These are phyloP conservation scores for Rosa lucieae DNA, from an alignment of 306 rosid genomes.

Conservation along the genomic window DNA sequence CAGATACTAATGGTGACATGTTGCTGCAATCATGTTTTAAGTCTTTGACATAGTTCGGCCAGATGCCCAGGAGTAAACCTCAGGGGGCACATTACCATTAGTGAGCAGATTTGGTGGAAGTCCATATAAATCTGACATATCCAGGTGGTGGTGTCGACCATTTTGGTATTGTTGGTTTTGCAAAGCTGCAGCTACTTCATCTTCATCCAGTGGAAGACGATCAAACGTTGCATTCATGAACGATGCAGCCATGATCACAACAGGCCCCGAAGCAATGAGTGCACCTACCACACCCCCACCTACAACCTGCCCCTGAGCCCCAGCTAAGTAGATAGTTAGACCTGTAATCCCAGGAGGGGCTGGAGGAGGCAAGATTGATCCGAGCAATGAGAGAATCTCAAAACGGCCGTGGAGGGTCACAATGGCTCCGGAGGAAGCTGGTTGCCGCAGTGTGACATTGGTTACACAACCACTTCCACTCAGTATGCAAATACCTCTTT, in stretches of 20 bases:
- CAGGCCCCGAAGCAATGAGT: slow-evolving; percentile 77
- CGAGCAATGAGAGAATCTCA: slow-evolving; percentile 69
- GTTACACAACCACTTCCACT: slow-evolving; percentile 79
- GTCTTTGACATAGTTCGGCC: slow-evolving; percentile 56
- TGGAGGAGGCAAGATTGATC: slow-evolving; percentile 80
- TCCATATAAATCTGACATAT: slow-evolving; percentile 61
- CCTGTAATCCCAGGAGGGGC: slow-evolving; percentile 83
- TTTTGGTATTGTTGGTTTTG: slow-evolving; percentile 66
- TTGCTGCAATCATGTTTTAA: slow-evolving; percentile 32
- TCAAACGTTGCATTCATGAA: slow-evolving; percentile 81
- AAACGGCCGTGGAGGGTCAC: slow-evolving; percentile 83
- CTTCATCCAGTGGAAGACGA: slow-evolving; percentile 77
- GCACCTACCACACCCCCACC: slow-evolving; percentile 76
- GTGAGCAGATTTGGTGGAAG: slow-evolving; percentile 74
- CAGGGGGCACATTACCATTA: slow-evolving; percentile 59
- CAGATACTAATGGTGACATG: slow-evolving; percentile 5
- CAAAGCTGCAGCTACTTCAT: slow-evolving; percentile 55
- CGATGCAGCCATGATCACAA: slow-evolving; percentile 80
- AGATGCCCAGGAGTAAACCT: slow-evolving; percentile 70
- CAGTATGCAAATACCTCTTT: slow-evolving; percentile 73
- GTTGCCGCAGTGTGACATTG: slow-evolving; percentile 72
- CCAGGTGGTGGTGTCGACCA: slow-evolving; percentile 60
- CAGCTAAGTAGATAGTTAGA: slow-evolving; percentile 66
- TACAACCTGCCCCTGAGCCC: slow-evolving; percentile 83
- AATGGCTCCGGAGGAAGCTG: slow-evolving; percentile 63